Evolutionary conservation across 768 basidiomycete genomes (phyloP), one percentile per base, ranked within the genome.

Genomic region (Pleurotus sapidus): DNA sequence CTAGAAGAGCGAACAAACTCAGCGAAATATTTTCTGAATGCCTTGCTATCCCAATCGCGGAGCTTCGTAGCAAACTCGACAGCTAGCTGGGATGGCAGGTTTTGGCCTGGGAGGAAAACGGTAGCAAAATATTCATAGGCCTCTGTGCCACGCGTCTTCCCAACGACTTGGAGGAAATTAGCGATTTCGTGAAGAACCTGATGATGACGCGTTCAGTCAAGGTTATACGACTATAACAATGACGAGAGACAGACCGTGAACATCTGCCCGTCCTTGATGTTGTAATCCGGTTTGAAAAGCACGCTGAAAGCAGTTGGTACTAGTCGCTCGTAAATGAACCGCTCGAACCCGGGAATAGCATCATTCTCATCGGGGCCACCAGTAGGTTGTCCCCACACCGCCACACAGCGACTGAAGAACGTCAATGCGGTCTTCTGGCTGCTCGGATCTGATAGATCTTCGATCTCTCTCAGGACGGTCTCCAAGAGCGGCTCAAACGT

Each of bases 181-280:
- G 91, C 89, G 55, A 98, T 88, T 68, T 99, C 97, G 62, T 91
- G 84, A 18, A 98, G 75, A 54, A 95, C 89, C 95, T 98, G 64
- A 50, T 15, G 37, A 5, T 30, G 37, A 15, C 2, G 40, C 2
- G 38, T 23, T 14, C 50, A 46, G 18, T 42, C 11, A 15, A 37
- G 56, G 30, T 17, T 56, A 49, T 51, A 30, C 60, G 3, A 43
- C 18, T 17, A 46, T 5, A 9, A 8, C 20, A 43, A 14, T 15
- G 24, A 37, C 23, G 49, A 11, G 9, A 23, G 23, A 71, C 92
- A 67, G 64, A 95, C 95, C 66, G 88, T 82, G 49, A 89, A 77
- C 66, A 88, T 85, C 64, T 94, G 92, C 2, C 91, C 93, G 66
- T 97, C 94, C 67, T 91, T 92, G 62, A 89, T 76, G 66, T 95